Conservation (phyloP, 2,329 filamentous ascomycete species). For the Macrophomina tecta region DNA sequence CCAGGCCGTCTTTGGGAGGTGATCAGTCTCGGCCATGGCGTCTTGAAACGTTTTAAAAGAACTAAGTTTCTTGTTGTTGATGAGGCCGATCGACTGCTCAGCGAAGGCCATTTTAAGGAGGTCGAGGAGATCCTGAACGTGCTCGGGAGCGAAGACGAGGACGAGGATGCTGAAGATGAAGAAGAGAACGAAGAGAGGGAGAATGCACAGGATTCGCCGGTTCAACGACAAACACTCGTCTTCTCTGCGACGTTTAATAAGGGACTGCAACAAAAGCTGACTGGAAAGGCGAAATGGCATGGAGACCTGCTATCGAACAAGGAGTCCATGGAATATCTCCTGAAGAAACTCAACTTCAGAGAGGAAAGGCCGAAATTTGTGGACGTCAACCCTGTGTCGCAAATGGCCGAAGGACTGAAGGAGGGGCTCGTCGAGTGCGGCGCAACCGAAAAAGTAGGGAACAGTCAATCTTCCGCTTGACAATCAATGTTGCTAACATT, state of each 20-base stretch:
- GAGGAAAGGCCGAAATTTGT: constrained; percentile 86
- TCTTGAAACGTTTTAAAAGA: constrained; percentile 72
- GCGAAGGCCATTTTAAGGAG: constrained; percentile 94
- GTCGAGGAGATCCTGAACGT: constrained; percentile 84
- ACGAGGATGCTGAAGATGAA: constrained; percentile 49
- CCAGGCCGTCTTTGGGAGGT: constrained; percentile 96
- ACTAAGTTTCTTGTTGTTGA: constrained; percentile 88
- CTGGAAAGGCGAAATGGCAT: constrained; percentile 71
- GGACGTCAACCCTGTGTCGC: constrained; percentile 85
- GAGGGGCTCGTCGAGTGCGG: constrained; percentile 93
- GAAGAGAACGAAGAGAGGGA: constrained; percentile 30
- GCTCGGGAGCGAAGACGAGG: constrained; percentile 69
- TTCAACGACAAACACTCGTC: constrained; percentile 81
- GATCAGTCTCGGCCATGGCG: constrained; percentile 73
- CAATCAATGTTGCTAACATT: constrained; percentile 30
- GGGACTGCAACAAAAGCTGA: constrained; percentile 86
- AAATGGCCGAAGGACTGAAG: constrained; percentile 84
- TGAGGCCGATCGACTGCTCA: constrained; percentile 90
- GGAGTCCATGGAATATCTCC: constrained; percentile 89
- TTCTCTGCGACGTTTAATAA: constrained; percentile 98
- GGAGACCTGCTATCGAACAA: constrained; percentile 71
- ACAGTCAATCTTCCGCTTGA: background rate
- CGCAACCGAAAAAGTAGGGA: constrained; percentile 80
- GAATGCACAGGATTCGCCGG: constrained; percentile 30
- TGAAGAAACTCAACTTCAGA: constrained; percentile 87